Base-by-base conservation (phyloP, 2,329 filamentous ascomycete genomes). In the Talaromyces sp. region DNA sequence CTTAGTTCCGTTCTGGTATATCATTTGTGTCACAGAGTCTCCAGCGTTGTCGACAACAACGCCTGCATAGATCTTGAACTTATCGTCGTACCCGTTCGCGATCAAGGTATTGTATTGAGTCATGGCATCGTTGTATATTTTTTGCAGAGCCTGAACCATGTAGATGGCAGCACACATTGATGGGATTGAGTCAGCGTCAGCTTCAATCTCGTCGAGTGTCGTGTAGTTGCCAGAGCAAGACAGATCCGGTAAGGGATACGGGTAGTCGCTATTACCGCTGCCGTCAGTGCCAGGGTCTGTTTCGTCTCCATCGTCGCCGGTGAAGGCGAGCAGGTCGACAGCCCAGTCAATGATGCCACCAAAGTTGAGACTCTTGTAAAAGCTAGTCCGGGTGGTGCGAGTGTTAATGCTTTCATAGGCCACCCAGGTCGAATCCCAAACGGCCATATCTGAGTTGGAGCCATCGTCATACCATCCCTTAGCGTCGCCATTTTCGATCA, bases 321-420 rank as follows among this genome's bases (percentile, higher is more conserved):
- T 40, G 37, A 40, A 40, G 9, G 9, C 37, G 37, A 40, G 37
- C 52, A 70, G 57, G 37, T 76, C 74, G 9, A 72, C 60, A 5
- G 73, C 73, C 74, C 72, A 76, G 60, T 75, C 72, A 2, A 63
- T 63, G 2, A 60, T 68, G 8, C 73, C 73, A 9, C 60, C 67
- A 58, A 73, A 70, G 58, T 70, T 70, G 45, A 67, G 62, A 0
- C 53, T 25, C 8, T 65, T 58, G 39, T 54, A 54, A 21, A 35
- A 36, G 6, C 17, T 35, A 9, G 22, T 43, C 1, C 52, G 67
- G 4, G 17, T 31, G 2, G 51, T 33, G 33, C 73, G 70, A 22
- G 60, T 68, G 1, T 62, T 53, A 5, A 64, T 62, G 19, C 66
- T 63, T 60, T 69, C 65, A 40, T 72, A 74, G 8, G 69, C 64